A percentile compares a stretch with the other conserved stretches of the same genome.
phyloP scores from a whole-genome alignment of 2,329 filamentous ascomycete genomes.

The Aspergillus persii region DNA sequence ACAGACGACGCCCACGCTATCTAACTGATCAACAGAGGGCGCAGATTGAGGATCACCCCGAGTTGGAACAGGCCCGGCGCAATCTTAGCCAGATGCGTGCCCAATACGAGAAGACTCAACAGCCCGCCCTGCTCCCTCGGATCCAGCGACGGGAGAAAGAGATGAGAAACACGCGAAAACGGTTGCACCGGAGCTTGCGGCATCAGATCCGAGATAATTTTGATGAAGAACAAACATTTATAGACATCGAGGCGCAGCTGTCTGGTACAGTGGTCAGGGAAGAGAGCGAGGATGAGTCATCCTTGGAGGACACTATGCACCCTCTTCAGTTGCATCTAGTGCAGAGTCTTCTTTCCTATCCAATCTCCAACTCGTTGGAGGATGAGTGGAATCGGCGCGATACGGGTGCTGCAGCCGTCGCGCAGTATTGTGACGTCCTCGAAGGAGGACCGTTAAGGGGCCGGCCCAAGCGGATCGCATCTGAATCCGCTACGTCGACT shows the following conservation, averaged over 20 bases:
- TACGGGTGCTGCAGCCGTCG: slow-evolving; percentile 11
- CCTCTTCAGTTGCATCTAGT: slow-evolving; percentile 15
- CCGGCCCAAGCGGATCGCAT: slow-evolving; percentile 10
- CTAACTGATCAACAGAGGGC: slow-evolving; percentile 11
- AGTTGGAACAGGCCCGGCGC: slow-evolving; percentile 13
- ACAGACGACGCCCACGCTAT: slow-evolving; percentile 13
- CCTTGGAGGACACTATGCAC: slow-evolving; percentile 12
- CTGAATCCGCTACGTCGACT: slow-evolving; percentile 4
- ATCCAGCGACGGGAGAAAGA: slow-evolving; percentile 17
- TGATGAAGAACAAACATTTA: slow-evolving; percentile 20
- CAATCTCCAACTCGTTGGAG: slow-evolving; percentile 18
- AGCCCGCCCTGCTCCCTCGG: too few relatives aligned
- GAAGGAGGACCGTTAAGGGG: slow-evolving; percentile 21
- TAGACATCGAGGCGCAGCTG: slow-evolving; percentile 20
- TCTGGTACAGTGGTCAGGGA: slow-evolving; percentile 16
- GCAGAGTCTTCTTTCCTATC: slow-evolving; percentile 17
- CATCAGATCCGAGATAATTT: slow-evolving; percentile 18
- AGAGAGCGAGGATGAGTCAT: slow-evolving; percentile 10
- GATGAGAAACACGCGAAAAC: slow-evolving; percentile 17
- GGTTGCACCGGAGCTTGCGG: slow-evolving; percentile 10
- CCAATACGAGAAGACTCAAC: too few relatives aligned
- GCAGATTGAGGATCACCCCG: slow-evolving; percentile 12
- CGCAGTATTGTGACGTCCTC: slow-evolving; percentile 15
- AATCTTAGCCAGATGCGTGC: too few relatives aligned
- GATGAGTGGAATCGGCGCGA: slow-evolving; percentile 18